Base-by-base conservation (phyloP, 1,284 basidiomycete species). In the Inonotus obliquus region DNA sequence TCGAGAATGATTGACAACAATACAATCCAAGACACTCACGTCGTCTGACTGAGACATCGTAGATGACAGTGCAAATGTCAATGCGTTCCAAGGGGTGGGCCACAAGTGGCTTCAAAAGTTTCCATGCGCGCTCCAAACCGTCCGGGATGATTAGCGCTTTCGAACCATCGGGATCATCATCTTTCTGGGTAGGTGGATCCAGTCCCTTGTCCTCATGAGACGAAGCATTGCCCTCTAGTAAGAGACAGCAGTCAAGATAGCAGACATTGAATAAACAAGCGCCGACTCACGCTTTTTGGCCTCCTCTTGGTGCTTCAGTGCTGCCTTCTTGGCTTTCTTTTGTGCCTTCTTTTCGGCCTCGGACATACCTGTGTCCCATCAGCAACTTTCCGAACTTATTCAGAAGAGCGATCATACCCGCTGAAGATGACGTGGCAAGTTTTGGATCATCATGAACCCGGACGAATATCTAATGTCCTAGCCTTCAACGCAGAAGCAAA, bases 291-390 rank as follows among this genome's bases (percentile, higher is more conserved):
- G 77, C 71, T 83, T 90, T 70, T 89, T 87, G 17, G 79, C 71
- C 35, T 89, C 89, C 53, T 84, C 82, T 62, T 82, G 81, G 0
- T 78, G 79, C 74, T 90, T 92, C 63, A 80, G 79, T 4, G 88
- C 87, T 0, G 86, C 92, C 72, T 94, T 96, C 73, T 91, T 92
- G 32, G 92, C 92, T 70, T 93, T 96, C 74, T 94, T 95, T 71
- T 90, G 89, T 0, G 91, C 92, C 73, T 95, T 96, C 75, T 93
- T 93, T 69, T 87, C 86, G 0, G 84, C 84, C 63, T 87, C 88
- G 54, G 87, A 82, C 38, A 84, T 73, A 62, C 77, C 73, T 72
- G 51, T 9, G 49, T 60, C 38, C 6, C 11, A 27, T 54, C 27
- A 55, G 45, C 19, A 17, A 41, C 7, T 23, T 25, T 5, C 4